Percentiles rank a stretch among this genome's conserved stretches.
Evolutionary conservation across 257 asterid genomes (phyloP).

Genomic region (Gentiana macrophylla): DNA sequence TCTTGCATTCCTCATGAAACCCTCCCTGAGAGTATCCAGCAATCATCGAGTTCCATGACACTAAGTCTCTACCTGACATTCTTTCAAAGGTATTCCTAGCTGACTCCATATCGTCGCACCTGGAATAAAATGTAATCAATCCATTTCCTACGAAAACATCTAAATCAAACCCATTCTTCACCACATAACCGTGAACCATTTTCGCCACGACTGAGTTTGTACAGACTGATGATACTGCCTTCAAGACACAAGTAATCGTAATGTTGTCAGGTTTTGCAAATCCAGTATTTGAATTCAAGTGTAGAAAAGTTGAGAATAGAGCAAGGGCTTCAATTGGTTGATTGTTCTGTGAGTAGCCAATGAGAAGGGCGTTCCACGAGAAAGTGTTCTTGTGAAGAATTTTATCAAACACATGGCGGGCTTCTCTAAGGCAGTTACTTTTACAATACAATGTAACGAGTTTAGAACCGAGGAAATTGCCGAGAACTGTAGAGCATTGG

Average conservation of each 20-base stretch:
- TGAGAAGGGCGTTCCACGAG: conserved; percentile 70
- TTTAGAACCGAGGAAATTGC: conserved; percentile 74
- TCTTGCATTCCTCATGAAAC: conserved; percentile 55
- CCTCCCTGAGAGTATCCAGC: conserved; percentile 81
- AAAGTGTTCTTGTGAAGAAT: conserved; percentile 55
- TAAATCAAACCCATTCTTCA: conserved; percentile 46
- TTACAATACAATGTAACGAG: conserved; percentile 54
- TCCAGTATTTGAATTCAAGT: conserved; percentile 12
- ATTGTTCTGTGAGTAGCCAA: conserved; percentile 41
- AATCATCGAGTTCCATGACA: conserved; percentile 84
- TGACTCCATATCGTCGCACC: conserved; percentile 50
- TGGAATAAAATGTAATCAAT: conserved; percentile 59
- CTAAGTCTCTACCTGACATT: conserved; percentile 58
- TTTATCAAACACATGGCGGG: conserved; percentile 74
- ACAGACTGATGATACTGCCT: conserved; percentile 55
- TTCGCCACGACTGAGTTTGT: conserved; percentile 16
- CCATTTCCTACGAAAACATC: conserved; percentile 66
- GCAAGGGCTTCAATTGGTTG: conserved; percentile 35
- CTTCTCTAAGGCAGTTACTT: conserved; percentile 24
- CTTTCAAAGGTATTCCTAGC: conserved; percentile 50
- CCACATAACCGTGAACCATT: conserved; percentile 49
- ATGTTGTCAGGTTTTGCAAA: conserved; percentile 47
- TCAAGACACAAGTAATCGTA: conserved; percentile 62
- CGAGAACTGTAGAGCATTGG: conserved; percentile 36
- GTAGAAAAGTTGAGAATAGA: conserved; percentile 25